Conservation (phyloP, 2,329 filamentous ascomycete species). For the Volutella citrinella region DNA sequence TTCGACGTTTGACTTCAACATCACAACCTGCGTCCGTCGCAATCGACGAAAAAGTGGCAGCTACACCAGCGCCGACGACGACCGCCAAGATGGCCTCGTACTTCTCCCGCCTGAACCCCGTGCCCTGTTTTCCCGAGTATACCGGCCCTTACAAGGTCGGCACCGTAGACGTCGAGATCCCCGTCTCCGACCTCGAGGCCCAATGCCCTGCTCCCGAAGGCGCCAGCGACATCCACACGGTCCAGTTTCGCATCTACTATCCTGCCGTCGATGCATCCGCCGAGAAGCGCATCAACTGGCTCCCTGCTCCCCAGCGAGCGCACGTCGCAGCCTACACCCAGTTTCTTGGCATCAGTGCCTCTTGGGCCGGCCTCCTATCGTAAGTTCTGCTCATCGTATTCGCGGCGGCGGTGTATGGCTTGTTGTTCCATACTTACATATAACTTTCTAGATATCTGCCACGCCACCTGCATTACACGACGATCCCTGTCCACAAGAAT, state of each 20-base stretch:
- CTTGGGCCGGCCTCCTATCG: conserved; percentile 58
- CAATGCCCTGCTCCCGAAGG: conserved; percentile 53
- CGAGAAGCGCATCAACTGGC: conserved; percentile 67
- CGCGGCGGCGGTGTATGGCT: too few species aligned
- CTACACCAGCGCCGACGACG: conserved; percentile 18
- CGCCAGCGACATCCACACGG: conserved; percentile 61
- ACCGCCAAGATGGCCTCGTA: conserved; percentile 42
- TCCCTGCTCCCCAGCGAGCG: conserved; percentile 72
- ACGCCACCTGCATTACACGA: conserved; percentile 68
- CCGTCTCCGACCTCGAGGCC: conserved; percentile 56
- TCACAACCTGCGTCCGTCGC: neutral
- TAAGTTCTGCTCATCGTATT: conserved; percentile 39
- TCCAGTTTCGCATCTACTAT: conserved; percentile 82
- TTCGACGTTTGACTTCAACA: too few species aligned
- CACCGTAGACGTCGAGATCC: conserved; percentile 75
- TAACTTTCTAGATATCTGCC: conserved; percentile 60
- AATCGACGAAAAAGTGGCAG: neutral
- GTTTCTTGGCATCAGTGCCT: conserved; percentile 66
- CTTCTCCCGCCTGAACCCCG: conserved; percentile 59
- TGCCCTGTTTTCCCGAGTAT: conserved; percentile 72
- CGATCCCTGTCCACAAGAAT: conserved; percentile 70
- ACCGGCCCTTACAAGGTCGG: conserved; percentile 69
- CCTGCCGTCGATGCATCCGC: conserved; percentile 56
- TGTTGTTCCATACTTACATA: too few species aligned
- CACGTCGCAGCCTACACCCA: conserved; percentile 73